Percentiles rank a stretch among this genome's conserved stretches.
These are phyloP conservation scores for Schizophyllum commune DNA, from an alignment of 1,284 basidiomycete genomes.

Conservation along the genomic window DNA sequence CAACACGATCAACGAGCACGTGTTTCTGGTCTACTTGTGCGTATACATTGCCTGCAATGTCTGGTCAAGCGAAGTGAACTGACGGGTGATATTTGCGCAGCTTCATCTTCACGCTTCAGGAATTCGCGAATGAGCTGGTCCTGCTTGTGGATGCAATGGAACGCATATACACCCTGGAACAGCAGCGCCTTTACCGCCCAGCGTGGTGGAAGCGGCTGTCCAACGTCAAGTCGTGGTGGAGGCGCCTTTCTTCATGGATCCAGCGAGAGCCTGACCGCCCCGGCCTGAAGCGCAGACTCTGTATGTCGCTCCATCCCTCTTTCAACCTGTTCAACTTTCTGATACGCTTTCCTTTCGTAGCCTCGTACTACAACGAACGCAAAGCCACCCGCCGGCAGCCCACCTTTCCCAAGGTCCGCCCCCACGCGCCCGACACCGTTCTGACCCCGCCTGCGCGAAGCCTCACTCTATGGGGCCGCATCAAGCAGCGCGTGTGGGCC, in stretches of 20 bases:
- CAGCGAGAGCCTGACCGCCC: not conserved
- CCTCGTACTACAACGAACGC: constrained; percentile 50
- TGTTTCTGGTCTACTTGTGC: constrained; percentile 89
- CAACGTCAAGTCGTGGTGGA: constrained; percentile 8
- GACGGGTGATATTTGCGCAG: constrained; percentile 28
- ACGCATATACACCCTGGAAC: constrained; percentile 60
- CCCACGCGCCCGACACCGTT: constrained; percentile 79
- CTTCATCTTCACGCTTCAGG: constrained; percentile 90
- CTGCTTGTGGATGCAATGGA: constrained; percentile 78
- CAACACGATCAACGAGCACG: constrained; percentile 38
- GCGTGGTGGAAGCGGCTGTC: constrained; percentile 34
- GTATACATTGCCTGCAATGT: too few relatives aligned
- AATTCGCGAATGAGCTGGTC: constrained; percentile 79
- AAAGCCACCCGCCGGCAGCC: constrained; percentile 51
- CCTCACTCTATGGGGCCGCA: constrained; percentile 48
- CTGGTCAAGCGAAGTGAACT: not conserved
- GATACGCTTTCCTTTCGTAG: constrained; percentile 24
- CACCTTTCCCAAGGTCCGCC: constrained; percentile 76
- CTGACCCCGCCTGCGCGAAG: constrained; percentile 63
- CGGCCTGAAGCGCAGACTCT: constrained; percentile 21
- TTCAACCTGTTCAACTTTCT: not conserved
- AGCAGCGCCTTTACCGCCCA: constrained; percentile 31
- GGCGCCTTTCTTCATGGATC: not conserved
- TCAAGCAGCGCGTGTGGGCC: constrained; percentile 72
- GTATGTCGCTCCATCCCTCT: constrained; percentile 27